Base-by-base conservation (phyloP, 345 rosid species). In the Bruguiera sexangula region DNA sequence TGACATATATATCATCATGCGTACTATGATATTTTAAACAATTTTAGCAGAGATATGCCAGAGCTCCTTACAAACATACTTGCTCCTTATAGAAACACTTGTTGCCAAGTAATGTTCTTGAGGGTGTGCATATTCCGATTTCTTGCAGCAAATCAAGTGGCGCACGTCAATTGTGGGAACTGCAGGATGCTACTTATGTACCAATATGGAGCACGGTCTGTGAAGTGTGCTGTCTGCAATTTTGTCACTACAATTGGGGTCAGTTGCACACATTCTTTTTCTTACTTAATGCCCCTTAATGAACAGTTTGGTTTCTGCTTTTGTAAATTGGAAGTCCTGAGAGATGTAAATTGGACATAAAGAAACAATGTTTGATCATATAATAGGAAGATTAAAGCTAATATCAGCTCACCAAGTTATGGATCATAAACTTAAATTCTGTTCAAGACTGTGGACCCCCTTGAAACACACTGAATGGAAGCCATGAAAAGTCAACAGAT, bases 111-210 rank as follows among this genome's bases (percentile, higher is more conserved):
- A 13, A 18, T 43, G 13, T 43, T 43, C 50, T 13, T 43, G 19
- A 56, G 16, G 30, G 60, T 22, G 60, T 56, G 29, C 7, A 21
- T 56, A 56, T 51, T 22, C 55, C 2, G 50, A 43, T 18, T 34
- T 63, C 34, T 67, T 69, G 74, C 93, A 91, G 98, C 93, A 63
- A 94, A 94, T 76, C 98, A 94, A 56, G 93, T 94, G 69, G 98
- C 98, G 2, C 96, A 94, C 13, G 96, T 95, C 71, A 90, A 85
- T 57, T 95, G 99, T 37, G 97, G 96, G 75, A 95, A 78, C 78
- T 95, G 99, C 87, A 88, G 86, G 80, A 88, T 95, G 97, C 82
- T 95, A 62, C 65, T 95, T 67, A 92, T 95, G 99, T 95, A 95
- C 77, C 97, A 87, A 62, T 95, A 92, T 13, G 99, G 97, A 78